phyloP scores from a whole-genome alignment of 1,284 basidiomycete species.

The Marasmius fiardii region DNA sequence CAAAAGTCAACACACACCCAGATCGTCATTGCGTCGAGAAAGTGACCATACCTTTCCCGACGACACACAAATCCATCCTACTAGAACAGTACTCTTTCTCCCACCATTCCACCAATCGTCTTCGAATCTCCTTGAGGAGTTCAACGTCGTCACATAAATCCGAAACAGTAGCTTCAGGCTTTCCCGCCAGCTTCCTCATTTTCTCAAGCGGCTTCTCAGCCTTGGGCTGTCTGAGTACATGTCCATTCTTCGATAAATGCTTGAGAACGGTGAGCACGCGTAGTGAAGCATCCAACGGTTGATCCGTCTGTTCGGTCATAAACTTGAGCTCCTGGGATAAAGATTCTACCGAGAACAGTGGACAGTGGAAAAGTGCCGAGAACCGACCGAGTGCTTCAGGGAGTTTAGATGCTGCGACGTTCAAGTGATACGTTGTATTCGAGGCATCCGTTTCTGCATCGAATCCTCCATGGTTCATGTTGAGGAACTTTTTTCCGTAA shows the following conservation, averaged over 20 bases:
- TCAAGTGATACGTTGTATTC: conserved; percentile 63
- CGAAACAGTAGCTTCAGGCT: background rate
- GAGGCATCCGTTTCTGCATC: conserved; percentile 67
- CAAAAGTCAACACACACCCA: conserved; percentile 11
- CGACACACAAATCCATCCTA: conserved; percentile 1
- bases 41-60: conserved; percentile 50
- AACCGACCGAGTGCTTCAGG: conserved; percentile 59
- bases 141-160: conserved; percentile 25
- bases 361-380: conserved; percentile 65
- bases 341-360: conserved; percentile 59
- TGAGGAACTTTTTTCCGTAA: conserved; percentile 23
- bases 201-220: conserved; percentile 62
- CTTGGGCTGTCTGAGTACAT: conserved; percentile 64
- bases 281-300: conserved; percentile 61
- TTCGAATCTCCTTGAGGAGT: conserved; percentile 52
- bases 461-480: conserved; percentile 54
- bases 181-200: conserved; percentile 8
- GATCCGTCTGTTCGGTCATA: conserved; percentile 72
- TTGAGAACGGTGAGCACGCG: conserved; percentile 65
- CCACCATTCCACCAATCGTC: conserved; percentile 68
- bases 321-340: conserved; percentile 68
- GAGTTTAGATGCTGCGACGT: conserved; percentile 48
- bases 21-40: conserved; percentile 15
- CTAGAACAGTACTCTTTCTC: conserved; percentile 63
- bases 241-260: conserved; percentile 41